These are phyloP conservation scores for Suhomyces emberorum DNA, from an alignment of 805 yeast genomes.

Conservation along the genomic window DNA sequence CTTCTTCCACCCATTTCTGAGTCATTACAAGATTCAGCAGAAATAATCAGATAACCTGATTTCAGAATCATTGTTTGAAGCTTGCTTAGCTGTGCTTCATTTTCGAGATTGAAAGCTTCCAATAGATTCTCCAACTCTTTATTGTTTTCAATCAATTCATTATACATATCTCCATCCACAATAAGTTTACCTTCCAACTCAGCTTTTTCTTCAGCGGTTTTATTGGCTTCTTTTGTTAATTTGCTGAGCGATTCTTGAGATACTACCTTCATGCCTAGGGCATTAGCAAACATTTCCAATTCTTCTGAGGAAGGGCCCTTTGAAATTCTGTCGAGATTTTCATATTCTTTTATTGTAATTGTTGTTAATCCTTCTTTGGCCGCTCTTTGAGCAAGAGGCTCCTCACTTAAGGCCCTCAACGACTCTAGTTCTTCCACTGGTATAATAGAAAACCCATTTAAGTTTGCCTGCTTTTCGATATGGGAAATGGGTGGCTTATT, in stretches of 20 bases:
- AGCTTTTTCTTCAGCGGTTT: slow-evolving; percentile 15
- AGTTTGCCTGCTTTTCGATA: slow-evolving; percentile 22
- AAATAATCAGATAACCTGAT: slow-evolving; percentile 6
- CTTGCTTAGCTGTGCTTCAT: background rate
- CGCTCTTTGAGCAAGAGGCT: slow-evolving; percentile 1
- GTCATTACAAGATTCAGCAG: slow-evolving; percentile 5
- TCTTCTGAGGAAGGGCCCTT: slow-evolving; percentile 12
- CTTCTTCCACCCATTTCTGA: background rate
- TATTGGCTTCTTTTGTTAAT: slow-evolving; percentile 13
- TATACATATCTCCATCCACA: slow-evolving; percentile 12
- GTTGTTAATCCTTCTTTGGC: slow-evolving; percentile 4
- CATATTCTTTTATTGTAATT: slow-evolving; percentile 3
- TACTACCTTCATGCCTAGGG: slow-evolving; percentile 10
- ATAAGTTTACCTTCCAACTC: slow-evolving; percentile 15
- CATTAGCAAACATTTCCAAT: slow-evolving; percentile 7
- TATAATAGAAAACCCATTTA: slow-evolving; percentile 26
- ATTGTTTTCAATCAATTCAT: slow-evolving; percentile 4
- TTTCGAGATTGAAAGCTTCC: background rate
- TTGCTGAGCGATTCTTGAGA: slow-evolving; percentile 8
- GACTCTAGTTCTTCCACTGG: slow-evolving; percentile 19
- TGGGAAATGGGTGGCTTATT: slow-evolving; percentile 18
- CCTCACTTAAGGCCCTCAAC: background rate
- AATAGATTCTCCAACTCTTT: background rate
- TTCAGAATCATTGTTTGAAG: slow-evolving; percentile 5
- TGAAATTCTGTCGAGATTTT: slow-evolving; percentile 5